Evolutionary conservation across 192 early-diverging fungal genomes (phyloP).

Genomic region (Allomyces javanicus): DNA sequence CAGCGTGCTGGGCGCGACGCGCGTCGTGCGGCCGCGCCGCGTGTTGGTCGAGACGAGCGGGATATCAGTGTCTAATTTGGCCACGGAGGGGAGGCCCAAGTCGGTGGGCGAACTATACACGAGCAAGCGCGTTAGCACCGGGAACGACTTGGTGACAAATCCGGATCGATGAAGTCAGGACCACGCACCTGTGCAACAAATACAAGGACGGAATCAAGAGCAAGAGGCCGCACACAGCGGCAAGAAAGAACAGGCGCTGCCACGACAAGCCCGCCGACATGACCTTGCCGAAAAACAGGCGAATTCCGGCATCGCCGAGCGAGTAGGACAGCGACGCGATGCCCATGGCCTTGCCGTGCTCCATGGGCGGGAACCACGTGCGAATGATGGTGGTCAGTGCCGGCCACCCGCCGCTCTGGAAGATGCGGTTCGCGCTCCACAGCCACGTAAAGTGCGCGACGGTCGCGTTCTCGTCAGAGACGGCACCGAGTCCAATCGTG

Average conservation of each 20-base stretch:
- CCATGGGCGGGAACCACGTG: background rate
- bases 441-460: background rate
- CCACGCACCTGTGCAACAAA: background rate
- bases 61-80: too few relatives aligned
- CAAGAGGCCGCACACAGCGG: background rate
- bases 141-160: too few relatives aligned
- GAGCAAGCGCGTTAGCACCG: too few relatives aligned
- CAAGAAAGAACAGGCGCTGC: background rate
- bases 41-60: too few relatives aligned
- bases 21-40: too few relatives aligned
- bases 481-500: background rate
- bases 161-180: too few relatives aligned
- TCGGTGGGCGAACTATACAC: too few relatives aligned
- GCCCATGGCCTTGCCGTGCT: background rate
- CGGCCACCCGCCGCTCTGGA: background rate
- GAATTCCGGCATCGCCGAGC: background rate
- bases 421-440: background rate
- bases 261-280: background rate
- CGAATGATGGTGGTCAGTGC: background rate
- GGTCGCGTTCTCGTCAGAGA: background rate
- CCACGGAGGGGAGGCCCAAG: too few relatives aligned
- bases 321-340: background rate
- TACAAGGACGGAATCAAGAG: background rate
- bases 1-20: too few relatives aligned
- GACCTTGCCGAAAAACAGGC: background rate